Conservation (phyloP, 1,139 yeast species). For the Candida sp. region DNA sequence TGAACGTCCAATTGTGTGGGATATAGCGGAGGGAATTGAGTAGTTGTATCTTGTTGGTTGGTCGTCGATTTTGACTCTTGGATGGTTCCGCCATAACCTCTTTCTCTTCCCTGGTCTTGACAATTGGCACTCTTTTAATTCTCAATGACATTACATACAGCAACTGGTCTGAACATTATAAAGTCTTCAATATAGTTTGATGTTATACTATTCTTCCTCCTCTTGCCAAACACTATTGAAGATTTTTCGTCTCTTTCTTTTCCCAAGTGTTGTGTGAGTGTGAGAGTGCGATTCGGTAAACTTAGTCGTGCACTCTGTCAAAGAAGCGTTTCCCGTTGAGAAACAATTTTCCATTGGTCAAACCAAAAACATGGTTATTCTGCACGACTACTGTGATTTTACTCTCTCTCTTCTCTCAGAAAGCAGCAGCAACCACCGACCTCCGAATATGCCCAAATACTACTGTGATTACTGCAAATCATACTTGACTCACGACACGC, state of each 20-base stretch:
- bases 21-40: background rate
- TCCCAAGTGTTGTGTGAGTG: background rate
- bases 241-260: constrained; percentile 5
- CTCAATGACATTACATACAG: constrained; percentile 21
- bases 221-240: background rate
- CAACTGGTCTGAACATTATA: constrained; percentile 44
- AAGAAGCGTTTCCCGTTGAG: background rate
- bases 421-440: background rate
- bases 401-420: background rate
- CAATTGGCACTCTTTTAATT: background rate
- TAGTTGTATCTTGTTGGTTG: background rate
- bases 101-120: no score
- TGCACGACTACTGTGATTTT: constrained; percentile 2
- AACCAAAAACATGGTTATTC: background rate
- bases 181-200: background rate
- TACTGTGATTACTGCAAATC: constrained; percentile 91
- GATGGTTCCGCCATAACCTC: background rate
- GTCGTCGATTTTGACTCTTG: background rate
- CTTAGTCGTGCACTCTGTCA: background rate
- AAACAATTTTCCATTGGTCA: constrained; percentile 12
- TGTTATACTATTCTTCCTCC: background rate
- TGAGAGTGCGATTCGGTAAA: constrained; percentile 4
- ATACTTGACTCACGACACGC: constrained; percentile 86
- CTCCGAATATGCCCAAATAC: constrained; percentile 53
- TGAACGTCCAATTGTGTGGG: background rate